Base-by-base conservation (phyloP, 2,329 filamentous ascomycete species). In the Phoma herbarum region DNA sequence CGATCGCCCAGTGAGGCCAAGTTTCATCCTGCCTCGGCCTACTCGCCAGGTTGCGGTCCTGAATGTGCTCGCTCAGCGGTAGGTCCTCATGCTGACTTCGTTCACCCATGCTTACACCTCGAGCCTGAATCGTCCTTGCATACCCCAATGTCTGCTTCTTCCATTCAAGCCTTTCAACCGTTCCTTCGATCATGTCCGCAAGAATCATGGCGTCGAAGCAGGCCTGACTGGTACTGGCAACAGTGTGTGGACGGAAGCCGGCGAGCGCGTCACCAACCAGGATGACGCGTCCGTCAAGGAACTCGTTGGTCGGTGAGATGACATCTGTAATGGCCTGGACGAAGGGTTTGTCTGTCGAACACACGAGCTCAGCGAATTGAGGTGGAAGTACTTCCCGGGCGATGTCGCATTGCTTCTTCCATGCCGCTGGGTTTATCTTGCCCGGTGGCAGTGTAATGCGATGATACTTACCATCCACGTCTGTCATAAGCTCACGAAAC, bases 251-350 rank as follows among this genome's bases (percentile, higher is more conserved):
- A 43, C 82, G 65, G 29, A 83, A 80, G 1, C 79, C 76, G 0
- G 80, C 77, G 20, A 83, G 64, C 0, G 81, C 78, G 64, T 84
- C 82, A 0, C 81, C 82, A 2, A 83, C 77, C 10, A 84, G 62
- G 16, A 83, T 52, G 2, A 83, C 72, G 23, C 75, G 78, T 1
- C 80, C 81, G 31, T 74, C 69, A 23, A 76, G 68, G 52, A 80
- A 82, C 31, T 68, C 70, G 20, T 79, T 77, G 14, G 69, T 57
- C 0, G 71, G 68, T 26, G 74, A 71, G 7, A 81, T 70, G 2
- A 78, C 75, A 53, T 83, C 81, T 11, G 75, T 80, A 26, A 83
- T 75, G 31, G 77, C 78, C 41, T 81, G 80, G 0, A 83, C 75
- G 51, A 83, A 83, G 0, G 80, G 80, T 29, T 75, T 73, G 31